Percentiles rank a stretch among this genome's conserved stretches.
Evolutionary conservation across 1,284 basidiomycete genomes (phyloP).

Genomic region (Porodaedalea pini): DNA sequence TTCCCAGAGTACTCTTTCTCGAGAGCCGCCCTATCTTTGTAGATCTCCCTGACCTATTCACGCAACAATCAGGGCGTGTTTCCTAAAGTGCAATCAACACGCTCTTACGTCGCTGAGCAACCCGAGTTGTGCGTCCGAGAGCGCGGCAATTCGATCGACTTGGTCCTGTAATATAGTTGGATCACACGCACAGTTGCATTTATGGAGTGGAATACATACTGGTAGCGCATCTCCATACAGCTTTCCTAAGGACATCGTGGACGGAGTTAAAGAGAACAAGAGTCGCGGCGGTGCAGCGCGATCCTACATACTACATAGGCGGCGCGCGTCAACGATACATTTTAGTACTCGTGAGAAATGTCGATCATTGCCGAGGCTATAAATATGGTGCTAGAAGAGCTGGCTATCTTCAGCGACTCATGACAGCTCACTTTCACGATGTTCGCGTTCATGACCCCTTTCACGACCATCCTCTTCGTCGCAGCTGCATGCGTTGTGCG

Average conservation of each 20-base stretch:
- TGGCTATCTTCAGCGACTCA: not conserved
- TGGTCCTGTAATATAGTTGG: conserved; percentile 32
- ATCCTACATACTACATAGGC: no score
- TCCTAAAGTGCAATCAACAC: not conserved
- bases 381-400: not conserved
- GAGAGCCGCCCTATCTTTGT: conserved; percentile 58
- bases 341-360: conserved; percentile 13
- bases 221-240: conserved; percentile 13
- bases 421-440: conserved; percentile 1
- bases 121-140: conserved; percentile 63
- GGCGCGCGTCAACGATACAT: no score
- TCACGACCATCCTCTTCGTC: conserved; percentile 8
- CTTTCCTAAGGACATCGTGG: conserved; percentile 11
- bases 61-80: not conserved
- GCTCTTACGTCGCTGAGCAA: conserved; percentile 54
- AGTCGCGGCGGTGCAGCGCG: not conserved
- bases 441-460: conserved; percentile 8
- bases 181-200: not conserved
- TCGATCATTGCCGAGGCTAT: conserved; percentile 1
- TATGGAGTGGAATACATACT: conserved; percentile 5
- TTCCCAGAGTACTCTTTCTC: conserved; percentile 76
- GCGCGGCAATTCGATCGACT: conserved; percentile 35
- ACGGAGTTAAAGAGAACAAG: not conserved
- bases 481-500: not conserved
- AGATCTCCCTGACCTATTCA: conserved; percentile 63